Conservation (phyloP, 23 red algal genomes). For the Chondrus crispus region DNA sequence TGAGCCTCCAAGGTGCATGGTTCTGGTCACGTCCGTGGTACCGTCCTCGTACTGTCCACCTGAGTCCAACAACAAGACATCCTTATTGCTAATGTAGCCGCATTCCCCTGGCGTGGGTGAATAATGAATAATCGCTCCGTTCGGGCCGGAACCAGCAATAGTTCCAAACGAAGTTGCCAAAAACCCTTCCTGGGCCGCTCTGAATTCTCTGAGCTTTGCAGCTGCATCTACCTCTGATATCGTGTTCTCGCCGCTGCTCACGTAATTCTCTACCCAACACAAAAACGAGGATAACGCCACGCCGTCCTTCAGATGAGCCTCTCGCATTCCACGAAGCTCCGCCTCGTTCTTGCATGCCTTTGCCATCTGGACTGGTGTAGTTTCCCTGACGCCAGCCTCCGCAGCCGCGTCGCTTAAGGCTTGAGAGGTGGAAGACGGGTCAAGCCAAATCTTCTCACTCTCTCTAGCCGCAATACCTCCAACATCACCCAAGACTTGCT, state of each 20-base stretch:
- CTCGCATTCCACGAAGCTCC: slow-evolving; percentile 83
- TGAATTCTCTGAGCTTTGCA: slow-evolving; percentile 56
- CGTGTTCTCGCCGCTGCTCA: background rate
- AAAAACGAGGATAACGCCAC: slow-evolving; percentile 78
- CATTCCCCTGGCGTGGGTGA: slow-evolving; percentile 4
- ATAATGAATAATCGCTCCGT: slow-evolving; percentile 98
- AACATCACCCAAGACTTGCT: slow-evolving; percentile 42
- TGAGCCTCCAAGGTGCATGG: slow-evolving; percentile 78
- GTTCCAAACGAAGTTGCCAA: slow-evolving; percentile 78
- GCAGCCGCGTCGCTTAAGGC: slow-evolving; percentile 51
- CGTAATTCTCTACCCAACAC: slow-evolving; percentile 72
- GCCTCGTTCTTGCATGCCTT: slow-evolving; percentile 94
- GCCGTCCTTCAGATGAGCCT: slow-evolving; percentile 79
- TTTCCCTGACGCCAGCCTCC: background rate
- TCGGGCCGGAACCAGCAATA: slow-evolving; percentile 80
- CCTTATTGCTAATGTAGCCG: slow-evolving; percentile 14
- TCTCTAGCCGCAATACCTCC: slow-evolving; percentile 4
- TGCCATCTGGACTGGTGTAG: slow-evolving; percentile 66
- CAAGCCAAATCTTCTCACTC: slow-evolving; percentile 69
- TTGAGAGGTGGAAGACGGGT: slow-evolving; percentile 55
- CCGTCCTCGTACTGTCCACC: slow-evolving; percentile 96
- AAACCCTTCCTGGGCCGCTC: slow-evolving; percentile 65
- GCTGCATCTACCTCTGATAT: slow-evolving; percentile 72
- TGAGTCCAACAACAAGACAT: slow-evolving; percentile 88
- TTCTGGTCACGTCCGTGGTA: slow-evolving; percentile 96